Conservation (phyloP, 2,329 filamentous ascomycete genomes). For the Botrytis fabae region DNA sequence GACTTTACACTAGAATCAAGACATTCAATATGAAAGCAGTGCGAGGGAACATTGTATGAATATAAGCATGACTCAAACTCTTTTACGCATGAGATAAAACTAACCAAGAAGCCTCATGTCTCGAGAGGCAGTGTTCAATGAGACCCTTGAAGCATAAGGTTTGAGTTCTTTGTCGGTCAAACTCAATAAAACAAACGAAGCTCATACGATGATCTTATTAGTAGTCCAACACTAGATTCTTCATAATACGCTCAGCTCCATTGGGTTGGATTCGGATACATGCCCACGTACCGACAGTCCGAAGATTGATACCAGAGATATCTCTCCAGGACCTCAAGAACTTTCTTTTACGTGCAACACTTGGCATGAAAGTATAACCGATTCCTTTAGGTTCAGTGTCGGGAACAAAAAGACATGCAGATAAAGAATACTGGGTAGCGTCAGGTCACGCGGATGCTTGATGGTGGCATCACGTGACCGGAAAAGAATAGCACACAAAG, state of each 20-base stretch:
- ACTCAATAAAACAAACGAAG: neutral
- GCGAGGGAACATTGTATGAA: too few species aligned
- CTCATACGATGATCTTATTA: neutral
- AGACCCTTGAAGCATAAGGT: neutral
- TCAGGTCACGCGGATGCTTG: neutral
- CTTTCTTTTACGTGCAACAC: constrained; percentile 5
- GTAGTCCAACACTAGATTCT: neutral
- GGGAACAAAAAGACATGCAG: neutral
- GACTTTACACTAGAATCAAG: neutral
- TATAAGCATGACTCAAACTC: neutral
- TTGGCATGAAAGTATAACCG: constrained; percentile 10
- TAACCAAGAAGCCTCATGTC: neutral
- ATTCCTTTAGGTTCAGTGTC: neutral
- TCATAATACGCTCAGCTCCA: neutral
- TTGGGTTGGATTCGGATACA: neutral
- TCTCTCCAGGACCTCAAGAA: neutral
- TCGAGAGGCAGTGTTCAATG: neutral
- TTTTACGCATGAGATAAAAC: neutral
- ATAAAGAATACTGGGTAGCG: constrained; percentile 4
- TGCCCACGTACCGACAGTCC: neutral
- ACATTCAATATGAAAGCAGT: neutral
- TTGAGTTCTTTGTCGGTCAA: neutral
- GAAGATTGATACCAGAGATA: neutral
- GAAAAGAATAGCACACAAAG: neutral
- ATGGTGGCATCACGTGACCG: neutral